Conservation (phyloP, 495 filamentous ascomycete species). For the Chaetomidium leptoderma region DNA sequence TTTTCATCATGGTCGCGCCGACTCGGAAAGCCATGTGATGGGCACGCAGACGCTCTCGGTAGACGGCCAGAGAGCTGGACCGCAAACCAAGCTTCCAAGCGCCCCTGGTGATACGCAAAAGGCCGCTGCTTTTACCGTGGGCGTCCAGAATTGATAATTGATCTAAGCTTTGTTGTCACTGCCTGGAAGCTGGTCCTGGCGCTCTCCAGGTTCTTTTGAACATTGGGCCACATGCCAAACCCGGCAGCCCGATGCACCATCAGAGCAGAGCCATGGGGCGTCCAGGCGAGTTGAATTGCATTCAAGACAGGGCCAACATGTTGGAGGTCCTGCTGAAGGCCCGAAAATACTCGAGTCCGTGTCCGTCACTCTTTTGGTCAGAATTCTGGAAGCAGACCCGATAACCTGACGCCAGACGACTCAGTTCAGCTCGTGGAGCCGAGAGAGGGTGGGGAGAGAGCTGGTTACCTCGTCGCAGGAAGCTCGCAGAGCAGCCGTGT, state of each 20-base stretch:
- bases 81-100: neutral
- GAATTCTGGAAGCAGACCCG: neutral
- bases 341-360: neutral
- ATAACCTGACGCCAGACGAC: neutral
- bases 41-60: neutral
- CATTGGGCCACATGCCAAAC: conserved; percentile 1
- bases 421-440: neutral
- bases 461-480: neutral
- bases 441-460: neutral
- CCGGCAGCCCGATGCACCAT: neutral
- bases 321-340: neutral
- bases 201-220: neutral
- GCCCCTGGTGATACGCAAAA: neutral
- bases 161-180: neutral
- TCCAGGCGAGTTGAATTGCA: neutral
- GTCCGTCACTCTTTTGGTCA: neutral
- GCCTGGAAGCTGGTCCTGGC: neutral
- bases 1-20: neutral
- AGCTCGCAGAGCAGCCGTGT: neutral
- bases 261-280: neutral
- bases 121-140: neutral
- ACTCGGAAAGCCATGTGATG: neutral
- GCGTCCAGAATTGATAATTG: neutral
- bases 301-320: neutral
- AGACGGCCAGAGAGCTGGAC: neutral